Evolutionary conservation across 192 early-diverging fungal species (phyloP).

Genomic region (Cetraspora pellucida): DNA sequence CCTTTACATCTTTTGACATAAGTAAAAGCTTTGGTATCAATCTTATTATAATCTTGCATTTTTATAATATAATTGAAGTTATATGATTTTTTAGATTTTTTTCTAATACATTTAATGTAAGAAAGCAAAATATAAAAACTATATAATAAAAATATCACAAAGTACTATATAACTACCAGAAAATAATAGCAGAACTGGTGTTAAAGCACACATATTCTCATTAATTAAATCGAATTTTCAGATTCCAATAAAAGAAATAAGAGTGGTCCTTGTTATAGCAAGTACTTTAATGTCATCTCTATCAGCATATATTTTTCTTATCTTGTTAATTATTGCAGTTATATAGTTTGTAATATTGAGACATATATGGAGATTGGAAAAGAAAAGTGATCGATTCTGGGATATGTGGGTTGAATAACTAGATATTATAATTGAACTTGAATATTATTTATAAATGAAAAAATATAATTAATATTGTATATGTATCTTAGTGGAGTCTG

Average conservation of each 20-base stretch:
- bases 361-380: neutral
- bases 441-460: conserved; percentile 29
- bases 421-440: conserved; percentile 20
- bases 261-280: neutral
- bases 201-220: neutral
- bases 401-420: conserved; percentile 13
- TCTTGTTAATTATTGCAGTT: conserved; percentile 13
- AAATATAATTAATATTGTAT: conserved; percentile 26
- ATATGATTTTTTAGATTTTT: too few species aligned
- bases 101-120: too few species aligned
- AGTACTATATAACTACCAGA: too few species aligned
- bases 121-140: too few species aligned
- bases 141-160: too few species aligned
- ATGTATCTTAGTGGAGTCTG: neutral
- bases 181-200: too few species aligned
- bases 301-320: conserved; percentile 21
- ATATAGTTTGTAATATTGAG: conserved; percentile 6
- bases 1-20: too few species aligned
- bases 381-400: conserved; percentile 7
- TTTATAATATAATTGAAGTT: too few species aligned
- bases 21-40: too few species aligned
- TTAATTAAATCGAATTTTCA: neutral
- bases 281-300: neutral
- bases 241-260: too few species aligned
- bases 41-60: too few species aligned